Base-by-base conservation (phyloP, 306 rosid species). In the Begonia fuchsioides region DNA sequence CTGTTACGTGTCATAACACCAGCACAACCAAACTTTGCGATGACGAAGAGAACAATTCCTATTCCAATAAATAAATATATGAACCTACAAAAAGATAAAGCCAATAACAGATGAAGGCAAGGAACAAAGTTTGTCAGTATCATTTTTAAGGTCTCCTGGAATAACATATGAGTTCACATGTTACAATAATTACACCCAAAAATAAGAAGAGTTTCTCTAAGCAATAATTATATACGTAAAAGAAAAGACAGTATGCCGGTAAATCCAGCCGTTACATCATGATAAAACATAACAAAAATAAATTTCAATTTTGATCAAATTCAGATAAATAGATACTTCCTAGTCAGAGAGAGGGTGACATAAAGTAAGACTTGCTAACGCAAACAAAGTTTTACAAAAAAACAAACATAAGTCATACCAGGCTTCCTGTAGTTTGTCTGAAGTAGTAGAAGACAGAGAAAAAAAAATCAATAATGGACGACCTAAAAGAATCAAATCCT, bases 1-100 rank as follows among this genome's bases (percentile, higher is more conserved):
- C 93, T 84, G 19, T 68, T 87, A 67, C 86, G 61, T 18, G 88
- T 67, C n/a, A 13, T 44, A 51, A 83, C 70, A 61, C 88, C 96
- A 41, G 83, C 65, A 60, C 96, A 87, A 47, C 96, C 96, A 68
- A 73, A 83, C 61, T 82, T 83, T 61, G 96, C 83, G 65, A 87
- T 43, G 59, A 83, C 50, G 15, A 87, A 72, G 68, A 87, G 68
- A 69, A 72, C 63, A 15, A 11, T 86, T 62, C 96, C 96, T 13
- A 80, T 44, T 47, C 83, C 96, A 69, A 87, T 83, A 68, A 87
- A 83, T 54, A 80, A 44, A 76, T 78, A 87, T 62, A 87, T 78
- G 67, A 87, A 87, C 96, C 96, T 87, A 86, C 63, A 75, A 56
- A 58, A 52, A 19, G 55, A 60, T 13, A 1, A 39, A 57, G 43